phyloP scores from a whole-genome alignment of 2,329 filamentous ascomycete genomes.

The Microascus cirrosus region DNA sequence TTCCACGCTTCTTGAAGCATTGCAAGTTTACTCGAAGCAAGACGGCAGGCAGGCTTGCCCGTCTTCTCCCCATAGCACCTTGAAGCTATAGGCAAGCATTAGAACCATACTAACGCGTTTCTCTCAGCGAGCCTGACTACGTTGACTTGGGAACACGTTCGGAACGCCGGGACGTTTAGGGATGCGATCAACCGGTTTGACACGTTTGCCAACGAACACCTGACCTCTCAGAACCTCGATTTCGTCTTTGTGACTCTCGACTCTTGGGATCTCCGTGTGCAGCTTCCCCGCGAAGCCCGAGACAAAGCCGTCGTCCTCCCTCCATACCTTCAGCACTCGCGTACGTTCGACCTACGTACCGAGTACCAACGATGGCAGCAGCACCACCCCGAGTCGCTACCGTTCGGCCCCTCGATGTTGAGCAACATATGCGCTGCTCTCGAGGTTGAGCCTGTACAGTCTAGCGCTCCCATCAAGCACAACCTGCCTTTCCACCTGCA shows the following conservation, averaged over 20 bases:
- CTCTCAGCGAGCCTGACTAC: conserved; percentile 82
- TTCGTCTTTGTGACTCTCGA: conserved; percentile 98
- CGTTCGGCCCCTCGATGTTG: conserved; percentile 89
- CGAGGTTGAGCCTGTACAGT: conserved; percentile 95
- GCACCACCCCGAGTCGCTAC: conserved; percentile 93
- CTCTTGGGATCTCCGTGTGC: conserved; percentile 95
- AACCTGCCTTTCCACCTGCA: conserved; percentile 97
- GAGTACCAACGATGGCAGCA: conserved; percentile 99
- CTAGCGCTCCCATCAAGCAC: conserved; percentile 96
- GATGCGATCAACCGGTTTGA: conserved; percentile 95
- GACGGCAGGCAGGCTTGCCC: not conserved
- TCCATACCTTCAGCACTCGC: conserved; percentile 92
- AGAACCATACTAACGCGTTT: not conserved
- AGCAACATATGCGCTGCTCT: conserved; percentile 97
- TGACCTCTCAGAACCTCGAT: conserved; percentile 82
- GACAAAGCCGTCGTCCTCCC: conserved; percentile 97
- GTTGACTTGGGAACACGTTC: conserved; percentile 97
- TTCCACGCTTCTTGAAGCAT: not conserved
- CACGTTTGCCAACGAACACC: conserved; percentile 81
- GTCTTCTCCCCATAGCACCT: not conserved
- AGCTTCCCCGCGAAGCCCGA: conserved; percentile 91
- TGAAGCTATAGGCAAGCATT: not conserved
- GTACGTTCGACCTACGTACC: conserved; percentile 90
- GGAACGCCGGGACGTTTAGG: conserved; percentile 92
- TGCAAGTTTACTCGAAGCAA: not conserved